Evolutionary conservation across 352 stramenopile species (phyloP).

Genomic region (Phytophthora gonapodyides): DNA sequence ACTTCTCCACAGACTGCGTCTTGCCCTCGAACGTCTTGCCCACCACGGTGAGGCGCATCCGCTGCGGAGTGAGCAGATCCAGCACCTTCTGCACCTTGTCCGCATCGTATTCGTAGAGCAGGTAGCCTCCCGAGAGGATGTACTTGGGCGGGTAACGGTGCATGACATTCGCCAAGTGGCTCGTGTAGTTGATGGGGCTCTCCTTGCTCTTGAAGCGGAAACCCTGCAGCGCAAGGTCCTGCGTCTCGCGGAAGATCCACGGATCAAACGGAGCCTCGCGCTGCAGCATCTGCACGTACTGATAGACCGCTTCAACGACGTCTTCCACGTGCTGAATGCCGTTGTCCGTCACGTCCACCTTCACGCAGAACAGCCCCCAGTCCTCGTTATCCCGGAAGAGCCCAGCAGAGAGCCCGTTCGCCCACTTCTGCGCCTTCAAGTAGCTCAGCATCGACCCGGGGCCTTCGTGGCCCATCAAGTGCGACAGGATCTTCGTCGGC

Average conservation of each 20-base stretch:
- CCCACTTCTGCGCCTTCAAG: conserved; percentile 86
- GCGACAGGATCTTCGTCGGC: conserved; percentile 86
- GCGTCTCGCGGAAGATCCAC: conserved; percentile 77
- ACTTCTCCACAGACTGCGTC: conserved; percentile 55
- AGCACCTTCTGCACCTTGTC: conserved; percentile 59
- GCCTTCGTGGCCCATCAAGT: conserved; percentile 95
- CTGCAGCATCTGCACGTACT: conserved; percentile 69
- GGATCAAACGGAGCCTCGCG: conserved; percentile 41
- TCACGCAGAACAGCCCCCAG: conserved; percentile 69
- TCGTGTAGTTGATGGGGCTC: conserved; percentile 71
- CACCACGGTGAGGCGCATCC: conserved; percentile 70
- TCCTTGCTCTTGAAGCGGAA: conserved; percentile 86
- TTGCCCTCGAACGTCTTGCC: conserved; percentile 70
- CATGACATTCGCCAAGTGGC: conserved; percentile 68
- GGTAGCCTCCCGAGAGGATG: conserved; percentile 61
- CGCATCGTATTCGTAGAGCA: conserved; percentile 73
- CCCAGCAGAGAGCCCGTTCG: conserved; percentile 66
- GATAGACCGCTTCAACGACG: conserved; percentile 63
- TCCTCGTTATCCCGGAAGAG: conserved; percentile 76
- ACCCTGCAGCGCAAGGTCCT: conserved; percentile 57
- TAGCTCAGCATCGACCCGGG: conserved; percentile 92
- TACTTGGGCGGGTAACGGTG: conserved; percentile 66
- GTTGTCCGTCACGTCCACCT: conserved; percentile 68
- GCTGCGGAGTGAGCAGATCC: conserved; percentile 46
- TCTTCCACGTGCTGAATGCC: conserved; percentile 68